Evolutionary conservation across 441 rosid genomes (phyloP), one percentile per base, ranked within the genome.

Genomic region (Euphorbia schlechtendalii): DNA sequence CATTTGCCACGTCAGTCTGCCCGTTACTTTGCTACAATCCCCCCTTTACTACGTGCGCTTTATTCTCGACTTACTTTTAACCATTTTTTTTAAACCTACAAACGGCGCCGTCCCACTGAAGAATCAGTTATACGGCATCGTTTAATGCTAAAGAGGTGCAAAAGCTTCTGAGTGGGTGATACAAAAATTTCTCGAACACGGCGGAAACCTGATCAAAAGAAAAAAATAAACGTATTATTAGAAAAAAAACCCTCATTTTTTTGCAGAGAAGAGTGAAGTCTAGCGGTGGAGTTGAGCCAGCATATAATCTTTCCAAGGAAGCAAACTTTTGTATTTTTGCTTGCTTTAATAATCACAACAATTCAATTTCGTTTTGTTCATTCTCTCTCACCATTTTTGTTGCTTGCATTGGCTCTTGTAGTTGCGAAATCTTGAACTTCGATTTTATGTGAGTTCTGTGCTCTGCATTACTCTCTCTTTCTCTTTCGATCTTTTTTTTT

Each of bases 1-100:
- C 52, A 43, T 51, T 13, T 73, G 77, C 82, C 80, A 73, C 80
- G 83, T 79, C 78, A 67, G 46, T 30, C 63, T 13, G 18, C 28
- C 74, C 73, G 77, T 75, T 67, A 48, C 72, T 8, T 25, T 56
- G 56, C 15, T 58, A 5, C 36, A 53, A 0, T 60, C n/a, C 40
- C 49, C 68, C 30, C 55, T 52, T 48, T 30, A 2, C 43, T 60
- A 66, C 75, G 72, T 71, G 76, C 32, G 67, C 76, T 76, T 72
- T 60, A 51, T 68, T 56, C 56, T 41, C 64, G 75, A 25, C 12
- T 25, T 25, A 13, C 3, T n/a, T n/a, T n/a, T n/a, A n/a, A n/a
- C n/a, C n/a, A n/a, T n/a, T n/a, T n/a, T 8, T 10, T 17, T 21
- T 0, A 30, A 11, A 32, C 1, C 6, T 3, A 0, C 1, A 18